Base-by-base conservation (phyloP, 768 basidiomycete genomes). In the Imleria badia region DNA sequence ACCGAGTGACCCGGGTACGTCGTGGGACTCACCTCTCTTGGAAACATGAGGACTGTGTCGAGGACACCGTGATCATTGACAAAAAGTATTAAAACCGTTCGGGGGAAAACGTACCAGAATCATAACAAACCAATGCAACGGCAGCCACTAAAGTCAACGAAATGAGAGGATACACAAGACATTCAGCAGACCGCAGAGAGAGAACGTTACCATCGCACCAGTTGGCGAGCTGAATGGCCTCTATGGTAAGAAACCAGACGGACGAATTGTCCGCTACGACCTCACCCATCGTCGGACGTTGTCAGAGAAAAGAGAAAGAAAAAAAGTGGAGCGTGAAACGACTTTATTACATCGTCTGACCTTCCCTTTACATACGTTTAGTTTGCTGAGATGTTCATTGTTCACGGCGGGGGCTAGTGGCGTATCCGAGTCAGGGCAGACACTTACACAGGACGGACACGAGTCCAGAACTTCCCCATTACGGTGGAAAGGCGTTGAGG, bases 11-110 rank as follows among this genome's bases (percentile, higher is more conserved):
- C 13, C 11, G 5, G 26, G 29, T 20, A 52, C 8, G 20, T 10
- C 30, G 3, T 11, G 15, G 13, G 10, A 41, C 60, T 45, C 36
- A 59, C 63, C 63, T 62, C 63, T 51, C 60, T 55, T 20, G 56
- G 49, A 38, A 64, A 64, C 56, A 65, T 51, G 52, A 65, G 51
- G 14, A 51, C 60, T 65, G 12, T 22, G 17, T 45, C 29, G 20
- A 33, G 30, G 14, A 40, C 8, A 10, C 22, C 26, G 10, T 39
- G 47, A 45, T 45, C 48, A 54, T 26, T 26, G 26, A 26, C 26
- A 26, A 6, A 17, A 34, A 10, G 29, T 26, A 22, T n/a, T 3
- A 8, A 33, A 13, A 8, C 9, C 26, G 31, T 10, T 23, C 19
- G 8, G 10, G 3, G 30, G 6, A 8, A n/a, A 13, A 50, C 52